These are phyloP conservation scores for Trifolium fragiferum DNA, from an alignment of 306 rosid species.

Conservation along the genomic window DNA sequence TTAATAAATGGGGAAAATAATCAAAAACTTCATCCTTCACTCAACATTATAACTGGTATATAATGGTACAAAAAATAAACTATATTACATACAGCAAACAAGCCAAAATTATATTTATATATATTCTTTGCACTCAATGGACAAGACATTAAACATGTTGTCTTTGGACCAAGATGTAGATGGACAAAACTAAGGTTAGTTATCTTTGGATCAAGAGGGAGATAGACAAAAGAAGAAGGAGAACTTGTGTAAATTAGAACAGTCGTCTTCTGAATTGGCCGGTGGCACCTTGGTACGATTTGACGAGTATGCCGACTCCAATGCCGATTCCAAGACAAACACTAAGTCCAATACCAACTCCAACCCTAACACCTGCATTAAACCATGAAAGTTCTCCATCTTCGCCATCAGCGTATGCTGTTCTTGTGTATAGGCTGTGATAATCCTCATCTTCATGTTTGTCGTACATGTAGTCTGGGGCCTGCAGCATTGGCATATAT, in stretches of 20 bases:
- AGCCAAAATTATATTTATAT: conserved; percentile 1
- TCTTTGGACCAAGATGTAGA: conserved; percentile 31
- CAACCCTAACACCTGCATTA: conserved; percentile 80
- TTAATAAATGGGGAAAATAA: conserved; percentile 34
- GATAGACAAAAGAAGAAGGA: conserved; percentile 14
- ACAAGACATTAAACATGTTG: conserved; percentile 31
- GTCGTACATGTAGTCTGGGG: conserved; percentile 37
- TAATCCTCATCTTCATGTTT: conserved; percentile 58
- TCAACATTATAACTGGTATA: conserved; percentile 33
- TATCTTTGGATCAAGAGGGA: conserved; percentile 35
- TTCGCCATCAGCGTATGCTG: conserved; percentile 64
- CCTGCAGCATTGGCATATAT: conserved; percentile 44
- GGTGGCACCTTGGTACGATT: conserved; percentile 83
- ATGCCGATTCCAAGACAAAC: conserved; percentile 83
- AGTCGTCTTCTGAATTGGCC: conserved; percentile 62
- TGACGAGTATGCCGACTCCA: conserved; percentile 76
- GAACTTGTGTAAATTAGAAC: conserved; percentile 31
- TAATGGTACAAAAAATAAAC: conserved; percentile 31
- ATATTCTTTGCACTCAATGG: conserved; percentile 35
- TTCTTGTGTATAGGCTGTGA: conserved; percentile 44
- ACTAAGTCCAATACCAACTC: conserved; percentile 85
- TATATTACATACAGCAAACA: conserved; percentile 44
- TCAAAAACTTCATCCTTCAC: conserved; percentile 41
- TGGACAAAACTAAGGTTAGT: conserved; percentile 32
- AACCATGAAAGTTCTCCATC: conserved; percentile 90